A percentile compares a stretch with the other conserved stretches of the same genome.
Conservation (phyloP, 2,329 filamentous ascomycete species). For the Epichloe scottii region DNA sequence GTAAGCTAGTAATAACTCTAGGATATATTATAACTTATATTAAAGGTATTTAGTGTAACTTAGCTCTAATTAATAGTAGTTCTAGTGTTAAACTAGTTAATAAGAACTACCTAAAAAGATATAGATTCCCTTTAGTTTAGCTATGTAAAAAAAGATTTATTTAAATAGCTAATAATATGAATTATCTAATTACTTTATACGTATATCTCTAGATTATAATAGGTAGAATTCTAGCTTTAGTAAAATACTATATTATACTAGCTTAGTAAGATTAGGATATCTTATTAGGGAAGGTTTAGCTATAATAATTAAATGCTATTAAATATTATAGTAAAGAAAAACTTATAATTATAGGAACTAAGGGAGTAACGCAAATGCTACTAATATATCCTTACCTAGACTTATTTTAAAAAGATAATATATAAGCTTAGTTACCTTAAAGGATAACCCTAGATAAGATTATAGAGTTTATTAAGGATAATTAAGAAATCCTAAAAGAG, state of each 20-base stretch:
- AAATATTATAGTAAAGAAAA: neutral
- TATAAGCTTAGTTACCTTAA: no score
- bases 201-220: no score
- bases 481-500: neutral
- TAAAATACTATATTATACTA: neutral
- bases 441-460: neutral
- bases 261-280: neutral
- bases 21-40: no score
- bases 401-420: neutral
- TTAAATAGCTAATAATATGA: neutral
- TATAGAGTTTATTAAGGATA: neutral
- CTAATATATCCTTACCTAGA: no score
- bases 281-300: neutral
- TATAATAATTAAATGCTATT: neutral
- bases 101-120: neutral
- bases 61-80: neutral
- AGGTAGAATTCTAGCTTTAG: no score
- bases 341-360: neutral
- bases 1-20: no score
- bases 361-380: no score
- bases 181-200: no score
- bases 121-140: neutral
- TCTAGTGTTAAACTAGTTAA: neutral
- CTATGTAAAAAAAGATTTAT: neutral
- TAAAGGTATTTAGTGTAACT: neutral